phyloP scores from a whole-genome alignment of 192 early-diverging fungal species.

The Coemansia nantahalensis region DNA sequence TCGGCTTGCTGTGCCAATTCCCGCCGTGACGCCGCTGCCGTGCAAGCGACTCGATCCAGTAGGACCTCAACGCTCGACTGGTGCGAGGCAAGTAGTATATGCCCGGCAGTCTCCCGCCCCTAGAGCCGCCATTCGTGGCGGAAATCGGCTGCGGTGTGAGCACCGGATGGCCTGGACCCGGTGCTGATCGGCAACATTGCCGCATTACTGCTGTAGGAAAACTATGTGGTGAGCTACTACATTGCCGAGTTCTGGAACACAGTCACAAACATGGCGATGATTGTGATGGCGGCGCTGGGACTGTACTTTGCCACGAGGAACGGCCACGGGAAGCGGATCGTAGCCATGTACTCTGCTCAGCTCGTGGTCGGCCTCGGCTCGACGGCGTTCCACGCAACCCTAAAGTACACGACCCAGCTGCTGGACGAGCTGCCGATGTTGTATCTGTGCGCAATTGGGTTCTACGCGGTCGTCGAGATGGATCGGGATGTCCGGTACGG shows the following conservation, averaged over 20 bases:
- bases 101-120: no score
- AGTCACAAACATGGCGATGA: conserved; percentile 52
- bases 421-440: conserved; percentile 77
- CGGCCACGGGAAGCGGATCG: conserved; percentile 49
- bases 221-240: conserved; percentile 63
- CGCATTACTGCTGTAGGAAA: conserved; percentile 49
- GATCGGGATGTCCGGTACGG: conserved; percentile 30
- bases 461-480: conserved; percentile 49
- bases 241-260: conserved; percentile 76
- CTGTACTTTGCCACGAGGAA: conserved; percentile 52
- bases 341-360: conserved; percentile 53
- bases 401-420: conserved; percentile 65
- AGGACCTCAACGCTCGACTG: no score
- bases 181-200: no score
- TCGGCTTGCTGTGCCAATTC: no score
- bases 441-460: conserved; percentile 46
- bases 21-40: no score
- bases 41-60: no score
- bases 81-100: no score
- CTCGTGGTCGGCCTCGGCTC: conserved; percentile 64
- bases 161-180: no score
- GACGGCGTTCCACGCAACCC: conserved; percentile 67
- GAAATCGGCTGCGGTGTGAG: no score
- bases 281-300: conserved; percentile 54
- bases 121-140: no score